These are phyloP conservation scores for Malus hybrid DNA, from an alignment of 331 rosid genomes.

Conservation along the genomic window DNA sequence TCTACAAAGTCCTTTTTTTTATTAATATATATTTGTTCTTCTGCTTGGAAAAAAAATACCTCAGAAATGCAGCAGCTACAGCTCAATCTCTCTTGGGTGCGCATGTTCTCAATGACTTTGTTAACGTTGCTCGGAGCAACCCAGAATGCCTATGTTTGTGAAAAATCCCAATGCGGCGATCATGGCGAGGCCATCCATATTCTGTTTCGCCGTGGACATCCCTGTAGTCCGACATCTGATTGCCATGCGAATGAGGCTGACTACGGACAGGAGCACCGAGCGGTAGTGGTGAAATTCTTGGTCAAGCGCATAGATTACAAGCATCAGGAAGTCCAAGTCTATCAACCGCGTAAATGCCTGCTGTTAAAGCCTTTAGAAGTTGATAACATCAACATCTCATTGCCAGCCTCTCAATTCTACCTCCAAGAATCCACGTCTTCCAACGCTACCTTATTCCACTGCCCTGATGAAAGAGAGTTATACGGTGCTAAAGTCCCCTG, in stretches of 20 bases:
- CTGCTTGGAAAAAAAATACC: not conserved
- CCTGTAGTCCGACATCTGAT: not conserved
- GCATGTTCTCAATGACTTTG: not conserved
- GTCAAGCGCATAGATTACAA: conserved; percentile 2
- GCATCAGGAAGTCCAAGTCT: not conserved
- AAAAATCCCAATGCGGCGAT: not conserved
- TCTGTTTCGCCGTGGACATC: conserved; percentile 6
- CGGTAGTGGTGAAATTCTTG: not conserved
- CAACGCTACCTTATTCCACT: not conserved
- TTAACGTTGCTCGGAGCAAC: not conserved
- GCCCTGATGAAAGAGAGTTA: not conserved
- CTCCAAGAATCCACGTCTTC: not conserved
- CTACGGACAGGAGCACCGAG: not conserved
- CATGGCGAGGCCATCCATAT: not conserved
- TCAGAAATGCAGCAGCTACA: not conserved
- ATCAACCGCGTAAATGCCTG: not conserved
- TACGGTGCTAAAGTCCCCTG: not conserved
- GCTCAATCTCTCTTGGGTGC: not conserved
- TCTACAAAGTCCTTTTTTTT: too few species aligned
- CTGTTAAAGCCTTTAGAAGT: not conserved
- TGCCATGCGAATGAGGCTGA: not conserved
- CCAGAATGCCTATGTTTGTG: not conserved
- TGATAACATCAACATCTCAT: not conserved
- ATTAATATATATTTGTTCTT: too few species aligned
- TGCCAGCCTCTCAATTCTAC: not conserved